These are phyloP conservation scores for Trichoderma guizhouense DNA, from an alignment of 2,329 filamentous ascomycete species.

Conservation along the genomic window DNA sequence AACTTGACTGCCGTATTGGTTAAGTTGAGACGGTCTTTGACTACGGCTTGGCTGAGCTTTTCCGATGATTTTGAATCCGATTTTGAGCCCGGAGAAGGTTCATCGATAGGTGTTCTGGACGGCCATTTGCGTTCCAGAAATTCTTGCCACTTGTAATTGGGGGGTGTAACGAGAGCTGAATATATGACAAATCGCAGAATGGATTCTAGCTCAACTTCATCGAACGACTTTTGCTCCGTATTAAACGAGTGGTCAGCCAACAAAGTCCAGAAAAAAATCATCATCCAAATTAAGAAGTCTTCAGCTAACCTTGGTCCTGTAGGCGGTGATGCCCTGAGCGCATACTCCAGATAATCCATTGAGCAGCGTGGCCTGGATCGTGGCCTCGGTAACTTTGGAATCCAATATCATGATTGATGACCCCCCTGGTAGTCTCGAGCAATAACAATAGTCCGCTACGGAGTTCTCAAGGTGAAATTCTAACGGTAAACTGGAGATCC, in stretches of 20 bases:
- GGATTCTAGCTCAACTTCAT: slow-evolving; percentile 3
- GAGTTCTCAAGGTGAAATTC: not conserved
- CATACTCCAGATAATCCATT: slow-evolving; percentile 8
- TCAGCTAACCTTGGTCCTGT: slow-evolving; percentile 4
- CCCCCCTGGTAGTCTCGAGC: not conserved
- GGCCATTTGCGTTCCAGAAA: slow-evolving; percentile 8
- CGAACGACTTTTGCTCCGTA: not conserved
- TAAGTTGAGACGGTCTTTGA: not conserved
- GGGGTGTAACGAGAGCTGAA: slow-evolving; percentile 11
- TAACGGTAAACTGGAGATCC: not conserved
- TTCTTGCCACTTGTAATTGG: slow-evolving; percentile 18
- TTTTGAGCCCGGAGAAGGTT: not conserved
- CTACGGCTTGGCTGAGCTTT: not conserved
- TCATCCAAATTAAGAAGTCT: not conserved
- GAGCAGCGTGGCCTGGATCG: slow-evolving; percentile 9
- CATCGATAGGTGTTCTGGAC: not conserved
- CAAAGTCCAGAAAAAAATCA: not conserved
- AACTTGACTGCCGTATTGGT: slow-evolving; percentile 12
- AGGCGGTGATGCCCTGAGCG: slow-evolving; percentile 13
- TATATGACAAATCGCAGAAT: slow-evolving; percentile 13
- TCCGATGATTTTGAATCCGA: not conserved
- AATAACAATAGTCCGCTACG: not conserved
- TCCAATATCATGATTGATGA: slow-evolving; percentile 1
- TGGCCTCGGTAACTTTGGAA: slow-evolving; percentile 15
- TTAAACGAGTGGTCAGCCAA: no score